Conservation (phyloP, 495 filamentous ascomycete genomes). For the Neohortaea acidophila region DNA sequence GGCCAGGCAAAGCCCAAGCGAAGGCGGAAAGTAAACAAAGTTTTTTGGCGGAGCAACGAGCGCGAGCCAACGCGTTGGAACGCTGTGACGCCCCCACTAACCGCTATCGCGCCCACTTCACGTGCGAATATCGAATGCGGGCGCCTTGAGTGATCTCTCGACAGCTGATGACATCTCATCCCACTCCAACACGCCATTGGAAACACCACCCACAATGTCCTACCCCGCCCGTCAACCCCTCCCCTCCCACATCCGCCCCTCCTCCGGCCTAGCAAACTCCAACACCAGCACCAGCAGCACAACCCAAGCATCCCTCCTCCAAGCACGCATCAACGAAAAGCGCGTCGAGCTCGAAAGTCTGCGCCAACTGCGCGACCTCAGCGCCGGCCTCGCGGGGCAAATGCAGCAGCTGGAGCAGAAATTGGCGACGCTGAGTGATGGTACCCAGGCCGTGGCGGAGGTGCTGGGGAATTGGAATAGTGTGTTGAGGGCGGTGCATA, state of each 20-base stretch:
- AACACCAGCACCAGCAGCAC: slow-evolving; percentile 29
- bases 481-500: slow-evolving; percentile 80
- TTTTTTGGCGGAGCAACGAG: too few relatives aligned
- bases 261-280: slow-evolving; percentile 35
- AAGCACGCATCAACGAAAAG: slow-evolving; percentile 82
- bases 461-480: slow-evolving; percentile 95
- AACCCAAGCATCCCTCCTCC: slow-evolving; percentile 66
- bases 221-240: slow-evolving; percentile 39
- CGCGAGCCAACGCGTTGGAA: too few relatives aligned
- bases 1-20: too few relatives aligned
- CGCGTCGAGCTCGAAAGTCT: slow-evolving; percentile 83
- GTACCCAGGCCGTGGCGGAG: slow-evolving; percentile 87
- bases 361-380: slow-evolving; percentile 73
- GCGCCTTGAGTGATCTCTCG: too few relatives aligned
- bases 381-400: slow-evolving; percentile 68
- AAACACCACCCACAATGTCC: slow-evolving; percentile 32
- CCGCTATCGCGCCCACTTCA: too few relatives aligned
- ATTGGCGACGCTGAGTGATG: slow-evolving; percentile 71
- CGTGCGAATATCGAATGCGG: too few relatives aligned
- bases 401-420: slow-evolving; percentile 88
- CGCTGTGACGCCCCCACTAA: too few relatives aligned
- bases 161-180: too few relatives aligned
- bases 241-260: slow-evolving; percentile 46
- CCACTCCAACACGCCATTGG: not conserved
- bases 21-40: too few relatives aligned